Conservation (phyloP, 345 rosid genomes). For the Dipteronia dyeriana region DNA sequence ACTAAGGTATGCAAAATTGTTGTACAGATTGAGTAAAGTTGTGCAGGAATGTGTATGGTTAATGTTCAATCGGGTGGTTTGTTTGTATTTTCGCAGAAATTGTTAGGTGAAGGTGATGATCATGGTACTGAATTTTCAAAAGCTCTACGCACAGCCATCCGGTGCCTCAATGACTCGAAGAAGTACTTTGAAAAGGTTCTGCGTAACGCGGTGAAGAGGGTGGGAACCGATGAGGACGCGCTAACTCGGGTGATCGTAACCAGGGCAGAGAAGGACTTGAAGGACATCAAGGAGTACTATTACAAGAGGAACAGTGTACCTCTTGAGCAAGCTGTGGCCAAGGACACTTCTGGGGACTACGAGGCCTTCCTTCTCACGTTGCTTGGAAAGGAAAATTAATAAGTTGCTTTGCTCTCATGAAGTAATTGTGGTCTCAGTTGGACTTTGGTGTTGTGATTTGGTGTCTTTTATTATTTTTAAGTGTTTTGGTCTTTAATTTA, state of each 20-base stretch:
- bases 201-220: conserved; percentile 37
- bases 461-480: neutral
- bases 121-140: conserved; percentile 16
- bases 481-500: neutral
- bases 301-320: conserved; percentile 56
- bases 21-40: neutral
- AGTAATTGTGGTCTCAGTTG: neutral
- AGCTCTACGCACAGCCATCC: conserved; percentile 39
- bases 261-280: conserved; percentile 64
- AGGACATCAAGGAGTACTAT: conserved; percentile 53
- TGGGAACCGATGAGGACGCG: conserved; percentile 52
- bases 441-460: neutral
- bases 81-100: conserved; percentile 17
- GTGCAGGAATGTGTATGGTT: neutral
- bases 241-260: conserved; percentile 49
- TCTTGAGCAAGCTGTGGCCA: conserved; percentile 53
- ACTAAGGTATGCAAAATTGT: conserved; percentile 39
- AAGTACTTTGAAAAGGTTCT: conserved; percentile 61
- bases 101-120: conserved; percentile 26
- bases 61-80: neutral
- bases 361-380: conserved; percentile 54
- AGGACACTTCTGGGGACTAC: conserved; percentile 61
- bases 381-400: conserved; percentile 46
- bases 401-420: neutral
- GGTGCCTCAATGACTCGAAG: conserved; percentile 45